Evolutionary conservation across 176 grass and related monocot species (phyloP).

Genomic region (Pontederia paniculata): DNA sequence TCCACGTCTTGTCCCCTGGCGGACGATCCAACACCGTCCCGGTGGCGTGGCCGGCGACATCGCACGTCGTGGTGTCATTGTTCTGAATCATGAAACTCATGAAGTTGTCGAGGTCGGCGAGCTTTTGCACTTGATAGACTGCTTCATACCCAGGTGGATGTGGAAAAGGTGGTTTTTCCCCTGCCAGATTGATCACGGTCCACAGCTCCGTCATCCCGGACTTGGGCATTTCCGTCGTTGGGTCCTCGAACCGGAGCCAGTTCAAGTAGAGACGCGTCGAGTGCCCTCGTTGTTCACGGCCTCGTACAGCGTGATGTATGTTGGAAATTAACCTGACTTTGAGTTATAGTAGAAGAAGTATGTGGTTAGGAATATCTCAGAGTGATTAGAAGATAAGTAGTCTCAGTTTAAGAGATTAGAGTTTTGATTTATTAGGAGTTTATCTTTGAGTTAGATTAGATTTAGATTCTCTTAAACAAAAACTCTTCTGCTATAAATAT

Average conservation of each 20-base stretch:
- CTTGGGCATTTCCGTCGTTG: background rate
- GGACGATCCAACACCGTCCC: background rate
- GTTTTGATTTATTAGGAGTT: no score
- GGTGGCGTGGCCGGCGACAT: background rate
- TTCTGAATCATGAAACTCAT: background rate
- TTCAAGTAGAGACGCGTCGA: background rate
- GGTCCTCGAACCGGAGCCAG: background rate
- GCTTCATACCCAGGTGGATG: background rate
- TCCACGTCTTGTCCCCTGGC: background rate
- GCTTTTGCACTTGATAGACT: background rate
- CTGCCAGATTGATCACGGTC: background rate
- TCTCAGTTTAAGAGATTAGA: no score
- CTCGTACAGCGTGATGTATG: constrained; percentile 1
- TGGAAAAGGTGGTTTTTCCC: background rate
- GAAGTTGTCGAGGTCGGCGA: background rate
- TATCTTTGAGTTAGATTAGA: no score
- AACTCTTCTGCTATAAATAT: no score
- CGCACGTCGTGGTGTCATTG: background rate
- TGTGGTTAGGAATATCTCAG: no score
- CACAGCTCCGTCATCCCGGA: constrained; percentile 1
- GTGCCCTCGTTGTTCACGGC: background rate
- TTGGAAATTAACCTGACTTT: no score
- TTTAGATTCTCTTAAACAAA: no score
- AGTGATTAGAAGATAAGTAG: no score
- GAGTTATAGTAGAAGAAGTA: no score